Base-by-base conservation (phyloP, 306 rosid genomes). In the Citrullus mucosospermus region DNA sequence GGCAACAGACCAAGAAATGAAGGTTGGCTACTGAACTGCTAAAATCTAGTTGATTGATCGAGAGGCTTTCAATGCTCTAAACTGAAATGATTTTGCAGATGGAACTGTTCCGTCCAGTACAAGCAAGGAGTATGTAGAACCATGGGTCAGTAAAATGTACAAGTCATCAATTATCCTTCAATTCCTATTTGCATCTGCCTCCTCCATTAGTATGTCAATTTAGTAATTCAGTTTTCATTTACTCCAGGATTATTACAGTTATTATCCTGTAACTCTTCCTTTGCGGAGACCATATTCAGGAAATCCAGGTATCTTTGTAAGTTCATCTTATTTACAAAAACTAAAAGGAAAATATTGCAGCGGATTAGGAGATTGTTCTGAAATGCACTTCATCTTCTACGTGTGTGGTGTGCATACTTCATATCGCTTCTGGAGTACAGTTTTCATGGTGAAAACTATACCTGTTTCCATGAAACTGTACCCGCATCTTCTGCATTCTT, bases 221-320 rank as follows among this genome's bases (percentile, higher is more conserved):
- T 60, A 71, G 77, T 74, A 70, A 70, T 65, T 54, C 71, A 12
- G 54, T 58, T 79, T 78, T 77, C 84, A 84, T 82, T 83, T 82
- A 74, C 68, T 88, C 66, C 87, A 92, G 97, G 93, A 92, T 86
- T 87, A 87, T 17, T 78, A 85, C 82, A 81, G 87, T 78, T 65
- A 87, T 80, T 91, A 88, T 83, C 98, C 96, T 16, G 56, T 56
- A 78, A 82, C 91, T 78, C 97, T 91, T 85, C 93, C 97, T 74
- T 5, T 88, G 85, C 87, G 97, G 83, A 88, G 84, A 76, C 97
- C 93, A 17, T 88, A 91, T 91, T 86, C 91, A 9, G 96, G 97
- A 80, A 84, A 92, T 85, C 97, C 97, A 83, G 96, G 97, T 92
- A 86, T 36, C 83, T 86, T 67, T 46, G 56, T 28, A 34, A 48